phyloP scores from a whole-genome alignment of 139 green algal species.

The Picochlorum sp. region DNA sequence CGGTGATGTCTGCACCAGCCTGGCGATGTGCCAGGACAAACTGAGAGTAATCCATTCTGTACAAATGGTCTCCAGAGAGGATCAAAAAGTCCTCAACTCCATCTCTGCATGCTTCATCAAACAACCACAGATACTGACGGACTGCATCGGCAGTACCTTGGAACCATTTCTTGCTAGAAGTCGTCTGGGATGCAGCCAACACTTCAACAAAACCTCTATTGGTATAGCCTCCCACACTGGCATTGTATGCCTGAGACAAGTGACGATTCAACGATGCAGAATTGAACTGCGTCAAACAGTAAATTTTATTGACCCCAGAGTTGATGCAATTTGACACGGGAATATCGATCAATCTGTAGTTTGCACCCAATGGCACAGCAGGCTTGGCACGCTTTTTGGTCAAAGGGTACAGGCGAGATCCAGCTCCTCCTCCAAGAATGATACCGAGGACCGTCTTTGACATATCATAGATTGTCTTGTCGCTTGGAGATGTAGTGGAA shows the following conservation, averaged over 20 bases:
- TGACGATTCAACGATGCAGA: slow-evolving; percentile 97
- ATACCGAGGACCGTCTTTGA: slow-evolving; percentile 86
- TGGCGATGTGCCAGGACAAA: slow-evolving; percentile 90
- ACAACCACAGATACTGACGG: slow-evolving; percentile 98
- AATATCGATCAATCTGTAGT: slow-evolving; percentile 99
- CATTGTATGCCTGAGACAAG: slow-evolving; percentile 93
- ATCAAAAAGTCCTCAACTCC: slow-evolving; percentile 97
- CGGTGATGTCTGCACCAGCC: slow-evolving; percentile 90
- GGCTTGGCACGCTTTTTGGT: slow-evolving; percentile 99
- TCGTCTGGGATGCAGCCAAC: slow-evolving; percentile 88
- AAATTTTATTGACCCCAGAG: slow-evolving; percentile 98
- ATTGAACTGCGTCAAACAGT: slow-evolving; percentile 99
- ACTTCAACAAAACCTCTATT: slow-evolving; percentile 96
- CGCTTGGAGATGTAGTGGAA: too few species aligned
- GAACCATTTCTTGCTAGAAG: slow-evolving; percentile 93
- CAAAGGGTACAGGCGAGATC: slow-evolving; percentile 90
- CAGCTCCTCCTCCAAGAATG: slow-evolving; percentile 94
- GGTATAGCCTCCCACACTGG: slow-evolving; percentile 78
- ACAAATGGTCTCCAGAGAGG: slow-evolving; percentile 97
- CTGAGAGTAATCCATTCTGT: slow-evolving; percentile 98
- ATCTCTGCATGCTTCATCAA: slow-evolving; percentile 79
- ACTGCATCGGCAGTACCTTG: slow-evolving; percentile 95
- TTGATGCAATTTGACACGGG: slow-evolving; percentile 99
- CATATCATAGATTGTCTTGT: too few species aligned
- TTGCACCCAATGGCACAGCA: slow-evolving; percentile 94